These are phyloP conservation scores for Musa beccarii DNA, from an alignment of 176 grass and related monocot species.

Conservation along the genomic window DNA sequence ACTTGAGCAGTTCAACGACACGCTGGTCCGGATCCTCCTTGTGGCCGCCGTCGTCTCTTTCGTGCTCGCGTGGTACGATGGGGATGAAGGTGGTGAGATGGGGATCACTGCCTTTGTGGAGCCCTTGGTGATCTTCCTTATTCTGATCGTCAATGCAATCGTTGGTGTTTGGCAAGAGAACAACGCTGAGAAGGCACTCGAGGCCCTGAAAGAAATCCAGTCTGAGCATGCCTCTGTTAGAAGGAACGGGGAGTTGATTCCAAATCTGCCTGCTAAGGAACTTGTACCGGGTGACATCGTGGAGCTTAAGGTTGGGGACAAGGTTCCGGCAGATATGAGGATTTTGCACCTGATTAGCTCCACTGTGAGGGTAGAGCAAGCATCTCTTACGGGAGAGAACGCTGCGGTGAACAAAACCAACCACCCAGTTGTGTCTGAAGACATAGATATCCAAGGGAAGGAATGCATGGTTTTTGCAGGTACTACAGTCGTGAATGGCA, in stretches of 20 bases:
- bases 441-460: constrained; percentile 87
- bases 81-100: constrained; percentile 25
- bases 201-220: constrained; percentile 79
- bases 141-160: constrained; percentile 78
- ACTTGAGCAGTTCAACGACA: constrained; percentile 71
- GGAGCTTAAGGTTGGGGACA: constrained; percentile 65
- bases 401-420: constrained; percentile 76
- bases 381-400: constrained; percentile 83
- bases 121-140: constrained; percentile 91
- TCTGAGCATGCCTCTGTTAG: constrained; percentile 64
- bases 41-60: constrained; percentile 80
- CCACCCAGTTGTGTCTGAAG: constrained; percentile 31
- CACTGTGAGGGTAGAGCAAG: constrained; percentile 76
- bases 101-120: constrained; percentile 77
- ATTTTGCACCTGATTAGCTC: constrained; percentile 57
- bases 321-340: constrained; percentile 87
- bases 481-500: constrained; percentile 82
- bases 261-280: constrained; percentile 38
- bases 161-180: constrained; percentile 91
- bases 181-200: constrained; percentile 83
- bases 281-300: constrained; percentile 84
- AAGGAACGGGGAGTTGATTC: constrained; percentile 42
- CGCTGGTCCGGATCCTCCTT: constrained; percentile 77
- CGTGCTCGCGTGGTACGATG: constrained; percentile 61
- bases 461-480: constrained; percentile 88